These are phyloP conservation scores for Glomus cerebriforme DNA, from an alignment of 192 early-diverging fungal genomes.

Conservation along the genomic window DNA sequence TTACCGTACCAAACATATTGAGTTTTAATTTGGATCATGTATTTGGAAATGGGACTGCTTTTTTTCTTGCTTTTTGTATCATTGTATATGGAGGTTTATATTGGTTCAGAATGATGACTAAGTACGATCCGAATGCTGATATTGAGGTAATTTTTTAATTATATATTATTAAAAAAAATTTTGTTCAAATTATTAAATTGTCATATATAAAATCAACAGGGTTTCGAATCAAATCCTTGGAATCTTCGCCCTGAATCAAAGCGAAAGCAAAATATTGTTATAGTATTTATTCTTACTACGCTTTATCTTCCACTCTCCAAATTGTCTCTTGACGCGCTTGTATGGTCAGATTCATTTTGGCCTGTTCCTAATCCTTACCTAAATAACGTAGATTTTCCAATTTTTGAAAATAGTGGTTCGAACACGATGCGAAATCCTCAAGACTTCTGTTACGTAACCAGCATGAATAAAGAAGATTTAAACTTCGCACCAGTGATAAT, in stretches of 20 bases:
- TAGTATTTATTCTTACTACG: constrained; percentile 44
- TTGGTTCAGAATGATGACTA: constrained; percentile 48
- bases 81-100: constrained; percentile 38
- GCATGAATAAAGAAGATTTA: constrained; percentile 45
- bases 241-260: constrained; percentile 40
- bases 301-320: constrained; percentile 45
- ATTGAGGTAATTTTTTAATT: constrained; percentile 37
- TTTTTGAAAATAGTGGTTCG: constrained; percentile 26
- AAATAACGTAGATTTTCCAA: constrained; percentile 31
- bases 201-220: constrained; percentile 29
- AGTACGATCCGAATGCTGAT: constrained; percentile 43
- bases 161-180: neutral
- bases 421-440: constrained; percentile 24
- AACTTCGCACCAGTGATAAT: constrained; percentile 45
- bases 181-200: neutral
- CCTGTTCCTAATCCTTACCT: constrained; percentile 40
- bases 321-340: constrained; percentile 43
- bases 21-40: constrained; percentile 41
- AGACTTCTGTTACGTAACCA: constrained; percentile 48
- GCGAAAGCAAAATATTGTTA: constrained; percentile 30
- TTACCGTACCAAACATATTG: constrained; percentile 41
- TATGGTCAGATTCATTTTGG: constrained; percentile 48
- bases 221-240: constrained; percentile 42
- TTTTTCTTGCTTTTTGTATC: constrained; percentile 37
- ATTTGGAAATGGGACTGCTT: constrained; percentile 41